Evolutionary conservation across 495 filamentous ascomycete genomes (phyloP).

Genomic region (Aspergillus heteromorphus): DNA sequence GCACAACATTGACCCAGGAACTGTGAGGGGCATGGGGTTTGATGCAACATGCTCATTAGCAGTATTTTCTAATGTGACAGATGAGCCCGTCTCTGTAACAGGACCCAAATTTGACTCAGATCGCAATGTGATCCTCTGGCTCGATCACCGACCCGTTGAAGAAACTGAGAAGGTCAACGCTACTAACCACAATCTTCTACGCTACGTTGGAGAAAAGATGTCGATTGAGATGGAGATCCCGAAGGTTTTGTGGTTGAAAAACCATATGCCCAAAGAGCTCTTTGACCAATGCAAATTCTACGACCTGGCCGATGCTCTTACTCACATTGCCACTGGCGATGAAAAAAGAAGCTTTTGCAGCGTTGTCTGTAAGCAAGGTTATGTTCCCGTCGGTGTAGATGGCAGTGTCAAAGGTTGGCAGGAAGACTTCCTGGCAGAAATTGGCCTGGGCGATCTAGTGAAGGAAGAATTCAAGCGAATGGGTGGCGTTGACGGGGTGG

Average conservation of each 20-base stretch:
- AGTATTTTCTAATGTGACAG: slow-evolving; percentile 81
- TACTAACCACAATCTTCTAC: slow-evolving; percentile 85
- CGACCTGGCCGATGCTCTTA: slow-evolving; percentile 88
- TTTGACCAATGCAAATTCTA: slow-evolving; percentile 95
- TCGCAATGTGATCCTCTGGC: slow-evolving; percentile 87
- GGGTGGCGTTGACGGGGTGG: slow-evolving; percentile 90
- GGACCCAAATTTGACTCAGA: slow-evolving; percentile 80
- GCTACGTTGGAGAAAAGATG: slow-evolving; percentile 96
- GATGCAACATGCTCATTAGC: slow-evolving; percentile 95
- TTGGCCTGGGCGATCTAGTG: slow-evolving; percentile 75
- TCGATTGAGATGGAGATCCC: slow-evolving; percentile 99
- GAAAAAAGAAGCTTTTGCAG: slow-evolving; percentile 91
- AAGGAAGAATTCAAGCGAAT: slow-evolving; percentile 85
- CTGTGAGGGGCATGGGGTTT: slow-evolving; percentile 85
- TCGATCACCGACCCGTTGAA: slow-evolving; percentile 83
- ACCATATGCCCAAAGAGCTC: slow-evolving; percentile 88
- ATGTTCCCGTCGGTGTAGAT: slow-evolving; percentile 89
- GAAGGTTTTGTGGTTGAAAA: slow-evolving; percentile 96
- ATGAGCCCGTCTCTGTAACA: slow-evolving; percentile 85
- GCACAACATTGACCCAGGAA: slow-evolving; percentile 65
- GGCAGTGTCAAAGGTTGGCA: slow-evolving; percentile 98
- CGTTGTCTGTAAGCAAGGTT: slow-evolving; percentile 93
- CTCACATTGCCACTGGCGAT: slow-evolving; percentile 89
- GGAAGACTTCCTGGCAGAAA: slow-evolving; percentile 79
- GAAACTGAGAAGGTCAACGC: slow-evolving; percentile 90